Percentiles rank a stretch among this genome's conserved stretches.
These are phyloP conservation scores for Bromus sterilis DNA, from an alignment of 176 grass and related monocot species.

Conservation along the genomic window DNA sequence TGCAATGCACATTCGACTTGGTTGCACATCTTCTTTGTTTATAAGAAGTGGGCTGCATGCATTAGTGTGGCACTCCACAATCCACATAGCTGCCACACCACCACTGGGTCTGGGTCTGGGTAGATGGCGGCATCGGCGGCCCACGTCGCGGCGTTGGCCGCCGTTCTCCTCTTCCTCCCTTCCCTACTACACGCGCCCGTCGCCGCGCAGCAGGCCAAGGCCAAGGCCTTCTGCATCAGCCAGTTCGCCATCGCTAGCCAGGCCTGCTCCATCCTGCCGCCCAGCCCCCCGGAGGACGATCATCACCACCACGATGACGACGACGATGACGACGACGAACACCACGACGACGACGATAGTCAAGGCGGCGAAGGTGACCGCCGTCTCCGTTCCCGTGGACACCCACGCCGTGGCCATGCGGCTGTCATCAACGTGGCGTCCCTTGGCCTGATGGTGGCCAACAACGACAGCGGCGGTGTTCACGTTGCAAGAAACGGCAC, in stretches of 20 bases:
- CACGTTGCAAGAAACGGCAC: slow-evolving; percentile 10
- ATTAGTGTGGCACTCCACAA: neutral
- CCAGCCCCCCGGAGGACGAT: slow-evolving; percentile 31
- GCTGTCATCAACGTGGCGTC: neutral
- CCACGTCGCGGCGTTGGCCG: slow-evolving; percentile 15
- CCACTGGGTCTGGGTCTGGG: too few species aligned
- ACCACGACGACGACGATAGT: neutral
- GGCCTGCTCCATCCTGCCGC: slow-evolving; percentile 60
- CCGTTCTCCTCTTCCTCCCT: slow-evolving; percentile 32
- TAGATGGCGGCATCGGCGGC: slow-evolving; percentile 25
- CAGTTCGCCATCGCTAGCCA: slow-evolving; percentile 81
- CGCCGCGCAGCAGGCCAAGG: slow-evolving; percentile 32
- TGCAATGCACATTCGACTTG: neutral
- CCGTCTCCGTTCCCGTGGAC: neutral
- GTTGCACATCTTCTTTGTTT: slow-evolving; percentile 16
- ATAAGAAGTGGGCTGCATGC: slow-evolving; percentile 5
- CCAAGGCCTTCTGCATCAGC: slow-evolving; percentile 62
- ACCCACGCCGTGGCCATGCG: neutral
- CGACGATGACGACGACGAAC: neutral
- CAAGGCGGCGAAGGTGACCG: neutral
- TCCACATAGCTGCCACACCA: neutral
- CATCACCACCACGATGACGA: neutral
- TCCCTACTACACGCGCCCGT: slow-evolving; percentile 13
- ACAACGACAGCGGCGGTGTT: neutral
- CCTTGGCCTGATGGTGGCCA: neutral